Evolutionary conservation across 2,329 filamentous ascomycete species (phyloP), one percentile per base, ranked within the genome.

Genomic region (Aspergillus sp.): DNA sequence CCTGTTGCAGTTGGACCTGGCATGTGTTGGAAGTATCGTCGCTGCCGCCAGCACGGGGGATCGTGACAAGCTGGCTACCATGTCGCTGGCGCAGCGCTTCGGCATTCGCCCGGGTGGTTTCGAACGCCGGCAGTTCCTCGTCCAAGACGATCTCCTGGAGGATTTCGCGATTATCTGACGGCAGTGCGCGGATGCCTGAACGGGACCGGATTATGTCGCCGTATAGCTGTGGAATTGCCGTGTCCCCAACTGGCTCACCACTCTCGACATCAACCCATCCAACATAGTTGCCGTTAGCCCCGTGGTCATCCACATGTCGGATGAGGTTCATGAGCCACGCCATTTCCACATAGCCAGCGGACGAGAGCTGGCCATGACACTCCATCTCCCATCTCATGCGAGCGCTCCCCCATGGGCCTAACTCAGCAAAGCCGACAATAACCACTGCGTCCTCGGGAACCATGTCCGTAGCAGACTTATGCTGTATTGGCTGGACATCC

Each of bases 271-370:
- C 91, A 37, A 98, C 91, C 88, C 69, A 98, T 48, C 91, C 91
- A 46, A 89, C 86, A 67, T 98, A 96, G 44, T 82, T 82, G 68
- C 93, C 82, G 59, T 89, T 91, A 70, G 96, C 96, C 59, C 96
- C 77, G 19, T 80, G 80, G 12, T 89, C 91, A 49, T 96, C 96
- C 70, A 94, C 85, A 63, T 98, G 93, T 73, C 89, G 95, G 69
- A 98, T 96, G 39, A 96, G 78, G 55, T 91, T 91, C 89, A 96
- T 98, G 62, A 98, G 85, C 91, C 91, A 98, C 19, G 91, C 88
- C 91, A 98, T 98, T 65, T 98, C 91, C 39, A 98, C 81, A 53
- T 89, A 96, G 17, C 91, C 91, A 63, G 98, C 93, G 10, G 98
- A 76, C 6, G 91, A 96, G 68, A 98, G 98, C 55, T 94, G 76